Percentiles rank a stretch among this genome's conserved stretches.
phyloP scores from a whole-genome alignment of 768 basidiomycete species.

The Mycena epipterygia region DNA sequence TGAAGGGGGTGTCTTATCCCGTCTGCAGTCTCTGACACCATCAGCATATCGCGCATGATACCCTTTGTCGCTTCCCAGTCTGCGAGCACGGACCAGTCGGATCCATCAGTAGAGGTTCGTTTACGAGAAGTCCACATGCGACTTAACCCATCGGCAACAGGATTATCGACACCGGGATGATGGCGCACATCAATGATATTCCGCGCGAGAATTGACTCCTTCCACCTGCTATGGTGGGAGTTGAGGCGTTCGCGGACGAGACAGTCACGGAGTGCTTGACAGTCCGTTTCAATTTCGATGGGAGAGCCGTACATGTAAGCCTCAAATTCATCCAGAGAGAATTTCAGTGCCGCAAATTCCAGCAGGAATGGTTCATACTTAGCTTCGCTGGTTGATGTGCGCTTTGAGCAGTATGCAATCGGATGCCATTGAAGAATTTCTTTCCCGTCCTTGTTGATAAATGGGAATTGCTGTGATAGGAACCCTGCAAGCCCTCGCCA shows the following conservation, averaged over 20 bases:
- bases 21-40: not conserved
- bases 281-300: conserved; percentile 32
- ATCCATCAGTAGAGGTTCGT: conserved; percentile 17
- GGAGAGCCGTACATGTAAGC: conserved; percentile 41
- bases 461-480: conserved; percentile 40
- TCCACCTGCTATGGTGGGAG: conserved; percentile 44
- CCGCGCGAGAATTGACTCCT: conserved; percentile 41
- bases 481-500: conserved; percentile 46
- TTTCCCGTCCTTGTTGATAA: conserved; percentile 32
- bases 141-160: conserved; percentile 43
- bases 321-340: conserved; percentile 37
- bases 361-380: conserved; percentile 49
- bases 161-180: conserved; percentile 38
- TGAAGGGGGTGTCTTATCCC: conserved; percentile 14
- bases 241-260: conserved; percentile 38
- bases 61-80: conserved; percentile 43
- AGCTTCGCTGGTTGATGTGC: conserved; percentile 48
- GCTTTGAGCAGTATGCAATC: conserved; percentile 51
- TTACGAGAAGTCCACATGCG: conserved; percentile 28
- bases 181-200: conserved; percentile 31
- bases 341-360: conserved; percentile 49
- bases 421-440: conserved; percentile 41
- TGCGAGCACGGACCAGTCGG: conserved; percentile 40
- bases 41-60: conserved; percentile 13
- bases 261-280: conserved; percentile 39